Conservation (phyloP, 371 early-diverging fungal genomes). For the Smittium culicis region DNA sequence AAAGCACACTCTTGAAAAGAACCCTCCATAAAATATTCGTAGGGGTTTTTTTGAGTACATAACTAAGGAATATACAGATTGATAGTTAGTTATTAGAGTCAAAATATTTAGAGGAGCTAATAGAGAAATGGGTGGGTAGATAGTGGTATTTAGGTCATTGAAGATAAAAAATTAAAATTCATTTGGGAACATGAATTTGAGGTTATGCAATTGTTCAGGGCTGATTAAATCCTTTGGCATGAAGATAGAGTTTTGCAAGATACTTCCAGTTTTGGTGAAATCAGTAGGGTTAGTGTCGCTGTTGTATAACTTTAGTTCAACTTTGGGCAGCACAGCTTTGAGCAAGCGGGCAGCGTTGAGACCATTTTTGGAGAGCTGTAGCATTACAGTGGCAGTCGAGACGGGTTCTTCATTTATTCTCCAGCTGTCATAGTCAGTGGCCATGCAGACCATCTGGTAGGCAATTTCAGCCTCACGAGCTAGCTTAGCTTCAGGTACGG, state of each 20-base stretch:
- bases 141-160: too few relatives aligned
- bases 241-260: not conserved
- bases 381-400: constrained; percentile 82
- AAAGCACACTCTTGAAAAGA: too few relatives aligned
- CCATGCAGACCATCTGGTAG: constrained; percentile 96
- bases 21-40: too few relatives aligned
- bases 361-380: constrained; percentile 72
- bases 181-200: constrained; percentile 7
- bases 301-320: constrained; percentile 46
- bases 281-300: constrained; percentile 15
- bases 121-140: too few relatives aligned
- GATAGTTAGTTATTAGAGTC: too few relatives aligned
- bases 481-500: constrained; percentile 87
- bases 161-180: constrained; percentile 5
- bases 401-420: constrained; percentile 78
- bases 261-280: not conserved
- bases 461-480: constrained; percentile 96
- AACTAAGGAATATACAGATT: too few relatives aligned
- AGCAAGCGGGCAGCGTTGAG: constrained; percentile 70
- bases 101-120: too few relatives aligned
- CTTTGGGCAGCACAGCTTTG: constrained; percentile 55
- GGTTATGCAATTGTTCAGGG: not conserved
- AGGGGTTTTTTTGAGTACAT: too few relatives aligned
- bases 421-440: constrained; percentile 99
- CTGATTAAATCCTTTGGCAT: not conserved